phyloP scores from a whole-genome alignment of 1,284 basidiomycete genomes.

The Pseudozyma sp. region DNA sequence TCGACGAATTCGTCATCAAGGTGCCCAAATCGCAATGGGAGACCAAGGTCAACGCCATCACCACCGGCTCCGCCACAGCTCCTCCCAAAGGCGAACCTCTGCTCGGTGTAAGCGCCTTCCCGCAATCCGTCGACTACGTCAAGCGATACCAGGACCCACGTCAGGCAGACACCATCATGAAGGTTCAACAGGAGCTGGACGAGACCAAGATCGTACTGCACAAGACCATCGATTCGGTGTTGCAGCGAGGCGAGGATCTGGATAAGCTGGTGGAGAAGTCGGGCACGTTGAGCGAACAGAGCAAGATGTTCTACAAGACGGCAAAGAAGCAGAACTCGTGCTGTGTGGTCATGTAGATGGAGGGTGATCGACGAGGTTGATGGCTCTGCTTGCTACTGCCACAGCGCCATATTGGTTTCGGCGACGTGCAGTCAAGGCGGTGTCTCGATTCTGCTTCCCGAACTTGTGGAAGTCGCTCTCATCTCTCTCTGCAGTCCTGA shows the following conservation, averaged over 20 bases:
- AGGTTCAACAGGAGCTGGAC: conserved; percentile 96
- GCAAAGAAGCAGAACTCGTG: conserved; percentile 79
- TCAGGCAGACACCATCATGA: conserved; percentile 98
- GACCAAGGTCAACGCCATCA: conserved; percentile 58
- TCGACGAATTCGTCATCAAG: conserved; percentile 90
- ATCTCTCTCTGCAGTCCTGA: background rate
- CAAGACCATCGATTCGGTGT: conserved; percentile 98
- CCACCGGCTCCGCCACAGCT: conserved; percentile 55
- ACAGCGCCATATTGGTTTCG: no score
- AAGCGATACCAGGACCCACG: conserved; percentile 96
- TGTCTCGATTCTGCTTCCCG: no score
- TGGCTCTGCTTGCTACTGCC: background rate
- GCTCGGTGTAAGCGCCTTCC: conserved; percentile 63
- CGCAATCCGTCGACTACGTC: conserved; percentile 81
- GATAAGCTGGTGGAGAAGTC: conserved; percentile 97
- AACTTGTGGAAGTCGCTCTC: no score
- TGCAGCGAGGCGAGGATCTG: conserved; percentile 95
- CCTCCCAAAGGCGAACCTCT: conserved; percentile 64
- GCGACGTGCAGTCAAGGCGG: no score
- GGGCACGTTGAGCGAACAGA: conserved; percentile 87
- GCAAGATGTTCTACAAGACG: conserved; percentile 90
- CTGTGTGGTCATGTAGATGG: conserved; percentile 49
- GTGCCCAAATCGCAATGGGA: conserved; percentile 77
- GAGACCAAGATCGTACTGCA: conserved; percentile 97
- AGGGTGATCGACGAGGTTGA: background rate